Conservation (phyloP, 345 rosid species). For the Bruguiera parviflora region DNA sequence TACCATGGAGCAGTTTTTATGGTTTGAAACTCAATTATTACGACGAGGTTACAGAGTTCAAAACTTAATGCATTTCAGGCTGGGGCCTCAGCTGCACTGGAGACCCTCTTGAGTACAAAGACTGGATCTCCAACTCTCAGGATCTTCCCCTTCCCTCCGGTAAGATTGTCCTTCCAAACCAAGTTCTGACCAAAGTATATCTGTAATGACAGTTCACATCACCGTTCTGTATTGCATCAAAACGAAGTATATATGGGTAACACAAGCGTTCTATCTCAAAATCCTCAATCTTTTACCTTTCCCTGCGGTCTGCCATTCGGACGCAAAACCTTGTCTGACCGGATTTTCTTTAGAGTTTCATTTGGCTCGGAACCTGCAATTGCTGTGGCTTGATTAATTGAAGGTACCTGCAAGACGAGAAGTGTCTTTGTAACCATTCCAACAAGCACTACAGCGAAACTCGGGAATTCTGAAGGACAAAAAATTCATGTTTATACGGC, state of each 20-base stretch:
- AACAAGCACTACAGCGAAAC: neutral
- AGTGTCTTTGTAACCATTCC: neutral
- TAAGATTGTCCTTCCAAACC: constrained; percentile 51
- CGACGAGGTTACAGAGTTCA: too few relatives aligned
- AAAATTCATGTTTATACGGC: neutral
- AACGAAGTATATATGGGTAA: neutral
- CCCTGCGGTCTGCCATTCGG: constrained; percentile 64
- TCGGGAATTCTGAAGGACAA: neutral
- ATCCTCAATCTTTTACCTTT: constrained; percentile 43
- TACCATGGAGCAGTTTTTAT: too few relatives aligned
- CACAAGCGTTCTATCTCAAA: neutral
- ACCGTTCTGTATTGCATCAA: neutral
- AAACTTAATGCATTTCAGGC: constrained; percentile 13
- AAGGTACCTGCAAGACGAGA: constrained; percentile 46
- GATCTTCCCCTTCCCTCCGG: constrained; percentile 35
- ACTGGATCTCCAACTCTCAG: constrained; percentile 72
- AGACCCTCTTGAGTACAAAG: constrained; percentile 44
- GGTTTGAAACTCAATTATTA: too few relatives aligned
- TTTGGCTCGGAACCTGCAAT: constrained; percentile 59
- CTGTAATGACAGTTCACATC: constrained; percentile 31
- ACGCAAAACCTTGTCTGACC: constrained; percentile 65
- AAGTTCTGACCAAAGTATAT: constrained; percentile 80
- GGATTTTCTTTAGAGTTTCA: constrained; percentile 51
- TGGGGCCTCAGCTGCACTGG: constrained; percentile 68
- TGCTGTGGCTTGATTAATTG: constrained; percentile 68